Base-by-base conservation (phyloP, 352 stramenopile species). In the Pythium apleroticum region DNA sequence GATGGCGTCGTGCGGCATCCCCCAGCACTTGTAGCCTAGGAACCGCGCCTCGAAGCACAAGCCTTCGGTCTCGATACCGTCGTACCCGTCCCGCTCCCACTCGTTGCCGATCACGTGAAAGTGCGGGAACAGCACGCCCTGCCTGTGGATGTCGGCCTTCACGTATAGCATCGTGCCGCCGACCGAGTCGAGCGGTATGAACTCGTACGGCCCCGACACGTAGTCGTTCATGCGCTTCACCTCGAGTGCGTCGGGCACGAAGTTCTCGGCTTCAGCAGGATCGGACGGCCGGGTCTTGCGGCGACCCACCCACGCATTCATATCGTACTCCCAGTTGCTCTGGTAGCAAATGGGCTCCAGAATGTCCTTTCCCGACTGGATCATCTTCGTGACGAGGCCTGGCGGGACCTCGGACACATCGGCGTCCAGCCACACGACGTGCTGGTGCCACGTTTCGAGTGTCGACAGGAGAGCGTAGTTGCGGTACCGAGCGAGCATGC, bases 21-120 rank as follows among this genome's bases (percentile, higher is more conserved):
- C 70, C 69, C 73, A 86, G 63, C 74, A 86, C 48, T 71, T 77
- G 66, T 74, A 81, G 0, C 77, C 77, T 15, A 86, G 52, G 41
- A 86, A 77, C 33, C 78, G 72, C n/a, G 77, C 77, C 4, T 68
- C 30, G 56, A 80, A 82, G 50, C 74, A 87, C 17, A 87, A 27
- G 10, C 75, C 78, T 63, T 82, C 72, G 10, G 72, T 80, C 60
- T 87, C 78, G n/a, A 84, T 79, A 22, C 71, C 77, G 50, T 86
- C 77, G 61, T 76, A 81, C 0, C 77, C 75, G 58, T 84, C 75
- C 7, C 39, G 48, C n/a, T 63, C 57, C 73, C 75, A 81, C 25
- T 78, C 64, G 14, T 53, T 77, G 31, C 75, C 75, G 20, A 82
- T 79, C 22, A 80, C 25, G 55, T 80, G 72, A 57, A 80, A 66